Evolutionary conservation across 192 early-diverging fungal species (phyloP).

Genomic region (Globomyces pollinis-pini): DNA sequence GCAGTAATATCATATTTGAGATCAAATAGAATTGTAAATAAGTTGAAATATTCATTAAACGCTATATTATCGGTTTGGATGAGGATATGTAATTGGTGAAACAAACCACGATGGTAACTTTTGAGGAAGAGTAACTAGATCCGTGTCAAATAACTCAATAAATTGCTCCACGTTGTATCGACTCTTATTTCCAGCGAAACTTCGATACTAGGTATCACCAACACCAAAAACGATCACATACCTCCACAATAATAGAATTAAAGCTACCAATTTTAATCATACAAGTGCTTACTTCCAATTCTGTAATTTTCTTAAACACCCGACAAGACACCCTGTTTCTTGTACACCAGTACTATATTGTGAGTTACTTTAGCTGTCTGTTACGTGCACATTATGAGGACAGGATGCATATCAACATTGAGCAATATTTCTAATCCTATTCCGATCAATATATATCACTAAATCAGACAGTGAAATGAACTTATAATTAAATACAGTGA

Average conservation of each 20-base stretch:
- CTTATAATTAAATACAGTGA: too few relatives aligned
- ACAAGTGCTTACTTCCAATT: too few relatives aligned
- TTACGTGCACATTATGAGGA: conserved; percentile 86
- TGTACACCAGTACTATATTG: conserved; percentile 88
- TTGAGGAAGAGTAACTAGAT: conserved; percentile 77
- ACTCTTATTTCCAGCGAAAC: conserved; percentile 80
- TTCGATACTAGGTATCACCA: conserved; percentile 74
- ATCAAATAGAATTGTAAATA: too few relatives aligned
- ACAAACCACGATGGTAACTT: conserved; percentile 77
- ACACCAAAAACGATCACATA: conserved; percentile 21
- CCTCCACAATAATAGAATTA: conserved; percentile 91
- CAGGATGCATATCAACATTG: conserved; percentile 72
- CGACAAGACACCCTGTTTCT: conserved; percentile 89
- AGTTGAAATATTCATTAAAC: neutral
- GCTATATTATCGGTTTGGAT: too few relatives aligned
- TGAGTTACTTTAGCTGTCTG: too few relatives aligned
- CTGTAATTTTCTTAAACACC: conserved; percentile 87
- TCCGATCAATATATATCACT: too few relatives aligned
- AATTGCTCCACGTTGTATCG: conserved; percentile 89
- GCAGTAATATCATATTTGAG: too few relatives aligned
- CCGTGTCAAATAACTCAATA: conserved; percentile 85
- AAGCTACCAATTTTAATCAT: too few relatives aligned
- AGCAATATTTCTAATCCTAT: conserved; percentile 82
- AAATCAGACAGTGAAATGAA: too few relatives aligned
- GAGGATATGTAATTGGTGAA: too few relatives aligned